phyloP scores from a whole-genome alignment of 225 moss, liverwort and hornwort genomes.

The Pleurozium schreberi region DNA sequence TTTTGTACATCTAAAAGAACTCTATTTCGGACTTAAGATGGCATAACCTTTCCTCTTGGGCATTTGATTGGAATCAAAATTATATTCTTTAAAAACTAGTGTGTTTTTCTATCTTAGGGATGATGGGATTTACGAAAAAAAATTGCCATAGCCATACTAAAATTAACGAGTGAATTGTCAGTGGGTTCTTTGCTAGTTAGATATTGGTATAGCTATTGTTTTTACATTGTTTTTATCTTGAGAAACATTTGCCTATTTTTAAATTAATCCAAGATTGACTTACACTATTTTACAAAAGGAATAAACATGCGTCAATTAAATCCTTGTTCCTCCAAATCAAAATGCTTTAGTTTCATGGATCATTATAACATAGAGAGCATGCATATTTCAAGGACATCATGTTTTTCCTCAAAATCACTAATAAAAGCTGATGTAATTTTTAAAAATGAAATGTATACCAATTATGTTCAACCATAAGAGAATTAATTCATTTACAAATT shows the following conservation, averaged over 20 bases:
- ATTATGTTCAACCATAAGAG: too few relatives aligned
- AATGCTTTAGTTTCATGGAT: neutral
- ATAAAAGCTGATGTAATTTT: too few relatives aligned
- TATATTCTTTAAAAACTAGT: too few relatives aligned
- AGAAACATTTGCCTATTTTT: neutral
- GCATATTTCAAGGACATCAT: neutral
- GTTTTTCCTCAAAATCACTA: neutral
- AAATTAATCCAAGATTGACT: neutral
- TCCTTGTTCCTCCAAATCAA: neutral
- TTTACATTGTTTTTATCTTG: neutral
- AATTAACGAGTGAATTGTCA: neutral
- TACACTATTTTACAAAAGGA: neutral
- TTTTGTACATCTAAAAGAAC: fast-evolving
- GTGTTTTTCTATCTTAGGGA: neutral
- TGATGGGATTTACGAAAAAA: too few relatives aligned
- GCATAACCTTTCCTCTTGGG: neutral
- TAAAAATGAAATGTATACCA: too few relatives aligned
- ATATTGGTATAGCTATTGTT: neutral
- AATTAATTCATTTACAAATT: too few relatives aligned
- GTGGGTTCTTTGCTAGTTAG: neutral
- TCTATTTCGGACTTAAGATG: neutral
- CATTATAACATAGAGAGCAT: neutral
- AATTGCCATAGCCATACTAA: neutral
- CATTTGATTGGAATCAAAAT: neutral
- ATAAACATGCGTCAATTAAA: neutral